Conservation (phyloP, 306 rosid genomes). For the Cucumis cinereus region DNA sequence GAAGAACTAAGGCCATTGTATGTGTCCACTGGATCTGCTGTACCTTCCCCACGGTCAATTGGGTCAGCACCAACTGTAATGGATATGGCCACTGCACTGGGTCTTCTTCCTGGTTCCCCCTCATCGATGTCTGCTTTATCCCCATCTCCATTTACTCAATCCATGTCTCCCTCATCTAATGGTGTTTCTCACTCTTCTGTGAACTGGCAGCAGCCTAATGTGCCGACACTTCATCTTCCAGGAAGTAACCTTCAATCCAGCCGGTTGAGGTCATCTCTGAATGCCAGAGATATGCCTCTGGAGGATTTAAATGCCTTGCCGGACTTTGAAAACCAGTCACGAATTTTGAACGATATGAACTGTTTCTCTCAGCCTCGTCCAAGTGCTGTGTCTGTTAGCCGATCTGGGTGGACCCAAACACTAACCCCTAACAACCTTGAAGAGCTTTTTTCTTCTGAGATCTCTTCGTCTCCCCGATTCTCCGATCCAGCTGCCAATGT, state of each 20-base stretch:
- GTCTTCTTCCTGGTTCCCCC: conserved; percentile 67
- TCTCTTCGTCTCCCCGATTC: conserved; percentile 57
- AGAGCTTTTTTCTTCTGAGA: conserved; percentile 65
- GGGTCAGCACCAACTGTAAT: conserved; percentile 59
- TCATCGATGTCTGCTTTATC: conserved; percentile 65
- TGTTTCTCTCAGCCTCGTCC: conserved; percentile 50
- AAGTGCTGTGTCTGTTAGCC: conserved; percentile 29
- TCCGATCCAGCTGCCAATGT: conserved; percentile 52
- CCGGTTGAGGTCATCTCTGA: conserved; percentile 75
- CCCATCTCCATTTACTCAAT: conserved; percentile 62
- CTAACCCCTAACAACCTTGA: conserved; percentile 79
- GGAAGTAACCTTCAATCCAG: conserved; percentile 77
- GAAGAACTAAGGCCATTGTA: conserved; percentile 80
- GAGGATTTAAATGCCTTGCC: conserved; percentile 36
- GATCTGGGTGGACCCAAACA: conserved; percentile 52
- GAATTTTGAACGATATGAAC: conserved; percentile 49
- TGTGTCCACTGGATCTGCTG: conserved; percentile 80
- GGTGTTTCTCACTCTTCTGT: conserved; percentile 35
- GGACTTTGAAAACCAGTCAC: conserved; percentile 53
- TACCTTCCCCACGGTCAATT: conserved; percentile 61
- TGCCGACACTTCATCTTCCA: conserved; percentile 75
- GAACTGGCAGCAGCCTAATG: conserved; percentile 78
- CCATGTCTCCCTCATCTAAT: conserved; percentile 67
- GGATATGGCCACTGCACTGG: conserved; percentile 95
- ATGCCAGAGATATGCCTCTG: conserved; percentile 60